Evolutionary conservation across 345 rosid genomes (phyloP), one percentile per base, ranked within the genome.

Genomic region (Brassica nigra): DNA sequence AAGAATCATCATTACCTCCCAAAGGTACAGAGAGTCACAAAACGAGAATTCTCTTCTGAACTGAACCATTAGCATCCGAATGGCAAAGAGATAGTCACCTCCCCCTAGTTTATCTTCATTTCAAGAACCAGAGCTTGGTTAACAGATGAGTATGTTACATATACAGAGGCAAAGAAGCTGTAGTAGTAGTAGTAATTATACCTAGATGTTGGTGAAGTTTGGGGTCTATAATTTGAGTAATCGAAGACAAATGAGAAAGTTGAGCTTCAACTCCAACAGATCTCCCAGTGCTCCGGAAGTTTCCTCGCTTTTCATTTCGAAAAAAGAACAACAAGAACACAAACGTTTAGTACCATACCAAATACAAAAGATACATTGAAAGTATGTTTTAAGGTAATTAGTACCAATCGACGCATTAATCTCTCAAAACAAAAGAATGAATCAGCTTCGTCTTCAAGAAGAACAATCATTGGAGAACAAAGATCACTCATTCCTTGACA

Each of bases 401-500:
- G 62, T 90, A 93, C 99, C 97, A 95, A 85, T 89, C 99, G 86
- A 75, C 96, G 94, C 99, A 95, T 95, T 83, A 95, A 79, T 73
- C 95, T 93, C 76, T 95, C 99, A 59, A 95, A 95, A 86, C 99
- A 95, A 97, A 97, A 93, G 87, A 95, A 95, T 4, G 99, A 87
- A 85, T 91, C 98, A 59, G 97, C 97, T 87, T 95, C 99, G 59
- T 93, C 85, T 20, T 91, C 88, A 42, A 95, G 92, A 83, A 95
- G 97, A 12, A 95, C 86, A 83, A 93, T 91, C 99, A 95, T 95
- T 36, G 99, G 98, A 70, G 98, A 95, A 82, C 99, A 95, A 69
- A 95, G 97, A 78, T 95, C 99, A 64, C 98, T 95, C 98, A 95
- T 95, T 85, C 97, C 98, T 91, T 95, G 99, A 84, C 99, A 89